A percentile compares a stretch with the other conserved stretches of the same genome.
Evolutionary conservation across 2,329 filamentous ascomycete species (phyloP).

Genomic region (Cercospora citrullina): DNA sequence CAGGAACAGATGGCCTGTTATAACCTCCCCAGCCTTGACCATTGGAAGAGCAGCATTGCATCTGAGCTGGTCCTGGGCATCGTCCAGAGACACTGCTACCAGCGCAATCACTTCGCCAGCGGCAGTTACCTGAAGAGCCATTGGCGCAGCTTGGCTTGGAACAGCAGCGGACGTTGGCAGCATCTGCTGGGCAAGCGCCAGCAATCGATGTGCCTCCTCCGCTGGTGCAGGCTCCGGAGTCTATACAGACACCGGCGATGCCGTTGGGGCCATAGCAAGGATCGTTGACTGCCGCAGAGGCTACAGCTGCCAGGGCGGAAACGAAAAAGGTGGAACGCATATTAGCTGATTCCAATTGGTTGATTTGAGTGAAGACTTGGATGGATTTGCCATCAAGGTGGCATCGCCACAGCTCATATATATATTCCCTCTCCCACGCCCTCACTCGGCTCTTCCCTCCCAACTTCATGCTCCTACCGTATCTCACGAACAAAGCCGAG

Average conservation of each 20-base stretch:
- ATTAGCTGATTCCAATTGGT: not conserved
- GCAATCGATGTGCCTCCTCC: constrained; percentile 3
- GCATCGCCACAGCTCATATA: not conserved
- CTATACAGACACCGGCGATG: constrained; percentile 8
- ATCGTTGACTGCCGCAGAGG: constrained; percentile 8
- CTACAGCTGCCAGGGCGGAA: not conserved
- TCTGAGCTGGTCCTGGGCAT: constrained; percentile 6
- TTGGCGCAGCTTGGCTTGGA: constrained; percentile 5
- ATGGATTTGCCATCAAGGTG: not conserved
- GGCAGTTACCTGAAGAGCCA: constrained; percentile 10
- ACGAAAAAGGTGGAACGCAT: constrained; percentile 3
- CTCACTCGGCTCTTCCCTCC: not conserved
- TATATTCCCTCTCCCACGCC: not conserved
- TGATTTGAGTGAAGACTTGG: not conserved
- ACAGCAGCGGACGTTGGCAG: constrained; percentile 14
- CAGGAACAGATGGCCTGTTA: not conserved
- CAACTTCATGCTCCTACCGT: not conserved
- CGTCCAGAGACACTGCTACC: constrained; percentile 1
- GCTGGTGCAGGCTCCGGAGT: not conserved
- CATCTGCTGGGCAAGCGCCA: constrained; percentile 9
- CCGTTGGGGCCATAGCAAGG: constrained; percentile 9
- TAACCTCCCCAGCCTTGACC: constrained; percentile 7
- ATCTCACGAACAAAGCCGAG: not conserved
- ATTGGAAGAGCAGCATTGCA: constrained; percentile 8
- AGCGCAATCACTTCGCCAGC: constrained; percentile 11